Conservation (phyloP, 2,329 filamentous ascomycete genomes). For the Aspergillaceae sp. region DNA sequence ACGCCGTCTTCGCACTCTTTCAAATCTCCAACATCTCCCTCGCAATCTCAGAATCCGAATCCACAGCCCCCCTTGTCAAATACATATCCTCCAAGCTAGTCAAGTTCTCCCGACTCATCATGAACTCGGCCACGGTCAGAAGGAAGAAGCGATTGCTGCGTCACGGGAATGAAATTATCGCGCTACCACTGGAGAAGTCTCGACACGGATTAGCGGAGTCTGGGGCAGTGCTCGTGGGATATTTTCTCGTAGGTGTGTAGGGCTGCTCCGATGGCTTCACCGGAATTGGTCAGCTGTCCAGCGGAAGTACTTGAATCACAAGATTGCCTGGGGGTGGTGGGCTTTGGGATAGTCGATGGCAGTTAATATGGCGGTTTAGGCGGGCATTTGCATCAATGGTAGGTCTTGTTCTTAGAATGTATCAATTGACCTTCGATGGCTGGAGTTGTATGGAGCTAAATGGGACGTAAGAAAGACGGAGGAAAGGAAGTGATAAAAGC, state of each 20-base stretch:
- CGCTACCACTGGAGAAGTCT: background rate
- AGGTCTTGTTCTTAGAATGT: background rate
- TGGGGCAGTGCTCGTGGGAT: background rate
- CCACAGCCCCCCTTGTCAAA: background rate
- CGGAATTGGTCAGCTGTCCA: background rate
- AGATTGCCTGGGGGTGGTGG: background rate
- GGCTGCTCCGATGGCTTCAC: background rate
- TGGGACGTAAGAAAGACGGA: background rate
- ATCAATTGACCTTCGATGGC: background rate
- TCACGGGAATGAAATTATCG: background rate
- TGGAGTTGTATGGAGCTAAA: background rate
- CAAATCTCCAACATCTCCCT: background rate
- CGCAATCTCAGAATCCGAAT: background rate
- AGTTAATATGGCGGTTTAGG: background rate
- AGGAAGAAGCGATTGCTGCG: background rate
- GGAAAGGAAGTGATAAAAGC: background rate
- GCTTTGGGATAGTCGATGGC: background rate
- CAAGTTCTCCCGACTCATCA: background rate
- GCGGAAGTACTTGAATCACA: background rate
- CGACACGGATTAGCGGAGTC: background rate
- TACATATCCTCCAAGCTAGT: background rate
- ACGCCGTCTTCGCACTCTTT: background rate
- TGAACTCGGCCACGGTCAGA: background rate
- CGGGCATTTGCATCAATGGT: background rate
- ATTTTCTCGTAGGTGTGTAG: background rate